Base-by-base conservation (phyloP, 2,329 filamentous ascomycete genomes). In the Xylariaceae sp. region DNA sequence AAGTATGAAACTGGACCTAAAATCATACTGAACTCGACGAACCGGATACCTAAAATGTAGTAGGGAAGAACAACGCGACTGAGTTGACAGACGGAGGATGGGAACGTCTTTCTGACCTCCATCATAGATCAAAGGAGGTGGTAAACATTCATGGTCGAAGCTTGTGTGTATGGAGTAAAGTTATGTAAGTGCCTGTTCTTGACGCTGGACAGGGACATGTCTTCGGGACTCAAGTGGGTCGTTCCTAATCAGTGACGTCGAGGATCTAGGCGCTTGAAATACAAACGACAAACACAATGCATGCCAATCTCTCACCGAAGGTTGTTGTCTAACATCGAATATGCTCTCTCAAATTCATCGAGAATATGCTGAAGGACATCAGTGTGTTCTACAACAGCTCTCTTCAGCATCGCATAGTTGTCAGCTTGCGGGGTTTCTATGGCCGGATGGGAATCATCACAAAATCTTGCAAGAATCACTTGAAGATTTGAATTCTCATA, bases 1-100 rank as follows among this genome's bases (percentile, higher is more conserved):
- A 89, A 63, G 64, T 85, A 85, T 6, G 83, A 88, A 36, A 93
- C 79, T 46, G 85, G 82, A 27, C 79, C 78, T 34, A 93, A 72
- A 48, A 89, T 84, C 85, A 91, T 90, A 51, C 14, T 29, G n/a
- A 22, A 7, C 11, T 6, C 6, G 6, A 16, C 20, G 14, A 22
- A 5, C 23, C 22, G 16, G n/a, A 20, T n/a, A 20, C 23, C n/a
- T 12, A 11, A 32, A 29, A 19, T 40, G 23, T 21, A 25, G 25
- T 16, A 29, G 8, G 23, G 38, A 25, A 17, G 11, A 17, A 16
- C 21, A 25, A 21, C 22, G 6, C 17, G 12, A 16, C 7, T 32
- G 27, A 14, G 27, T 32, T 32, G 27, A 32, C 7, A 4, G 27
- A 32, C 12, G 27, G 16, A 4, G 3, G 7, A 32, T 14, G 12